These are phyloP conservation scores for Fusarium decemcellulare DNA, from an alignment of 2,329 filamentous ascomycete species.

Conservation along the genomic window DNA sequence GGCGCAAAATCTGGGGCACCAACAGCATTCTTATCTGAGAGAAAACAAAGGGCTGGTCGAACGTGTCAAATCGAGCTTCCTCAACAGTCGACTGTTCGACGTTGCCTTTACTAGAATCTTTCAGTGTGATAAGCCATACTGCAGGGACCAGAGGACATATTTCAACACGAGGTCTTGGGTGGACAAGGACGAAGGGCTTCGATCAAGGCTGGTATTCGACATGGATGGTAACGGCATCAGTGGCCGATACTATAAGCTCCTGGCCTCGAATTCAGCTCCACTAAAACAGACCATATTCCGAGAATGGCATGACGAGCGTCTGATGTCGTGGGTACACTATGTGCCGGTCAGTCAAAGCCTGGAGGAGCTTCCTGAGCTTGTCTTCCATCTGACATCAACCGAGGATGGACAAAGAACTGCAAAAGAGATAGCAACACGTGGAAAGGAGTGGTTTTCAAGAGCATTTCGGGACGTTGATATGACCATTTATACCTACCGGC, in stretches of 20 bases:
- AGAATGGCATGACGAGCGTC: slow-evolving; percentile 72
- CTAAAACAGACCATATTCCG: slow-evolving; percentile 67
- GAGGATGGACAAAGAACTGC: slow-evolving; percentile 63
- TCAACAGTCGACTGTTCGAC: slow-evolving; percentile 58
- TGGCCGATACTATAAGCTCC: slow-evolving; percentile 65
- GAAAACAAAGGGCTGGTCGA: slow-evolving; percentile 33
- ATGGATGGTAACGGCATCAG: slow-evolving; percentile 70
- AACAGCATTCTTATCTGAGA: slow-evolving; percentile 52
- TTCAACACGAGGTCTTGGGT: slow-evolving; percentile 52
- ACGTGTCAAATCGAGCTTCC: slow-evolving; percentile 46
- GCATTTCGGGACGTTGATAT: slow-evolving; percentile 72
- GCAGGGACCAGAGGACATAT: slow-evolving; percentile 51
- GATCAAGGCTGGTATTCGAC: slow-evolving; percentile 62
- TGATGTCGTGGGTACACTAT: slow-evolving; percentile 71
- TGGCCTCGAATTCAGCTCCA: slow-evolving; percentile 62
- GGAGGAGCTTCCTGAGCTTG: slow-evolving; percentile 66
- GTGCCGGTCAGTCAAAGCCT: slow-evolving; percentile 65
- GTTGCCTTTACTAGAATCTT: slow-evolving; percentile 62
- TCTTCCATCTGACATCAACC: slow-evolving; percentile 61
- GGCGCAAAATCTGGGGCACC: slow-evolving; percentile 50
- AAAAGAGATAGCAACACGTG: slow-evolving; percentile 65
- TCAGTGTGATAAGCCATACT: slow-evolving; percentile 58
- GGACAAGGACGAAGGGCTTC: slow-evolving; percentile 53
- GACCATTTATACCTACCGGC: slow-evolving; percentile 71
- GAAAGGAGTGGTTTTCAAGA: slow-evolving; percentile 67